Percentiles rank a stretch among this genome's conserved stretches.
phyloP scores from a whole-genome alignment of 805 yeast genomes.

The Saccharomycopsis javanensis region DNA sequence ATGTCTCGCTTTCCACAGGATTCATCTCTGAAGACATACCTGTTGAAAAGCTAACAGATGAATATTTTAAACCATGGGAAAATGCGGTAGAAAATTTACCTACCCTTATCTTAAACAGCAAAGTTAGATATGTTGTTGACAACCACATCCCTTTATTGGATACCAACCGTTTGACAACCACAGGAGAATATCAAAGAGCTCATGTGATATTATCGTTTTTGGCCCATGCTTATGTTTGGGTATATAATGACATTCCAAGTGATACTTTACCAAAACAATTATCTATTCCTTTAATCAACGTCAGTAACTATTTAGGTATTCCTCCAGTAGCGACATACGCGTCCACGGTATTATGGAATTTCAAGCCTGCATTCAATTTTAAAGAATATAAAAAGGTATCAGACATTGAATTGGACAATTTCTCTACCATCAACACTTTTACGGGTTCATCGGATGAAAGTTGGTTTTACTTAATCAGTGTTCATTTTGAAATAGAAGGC shows the following conservation, averaged over 20 bases:
- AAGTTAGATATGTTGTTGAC: slow-evolving; percentile 57
- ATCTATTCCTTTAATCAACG: slow-evolving; percentile 59
- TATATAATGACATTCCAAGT: slow-evolving; percentile 45
- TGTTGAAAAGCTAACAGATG: slow-evolving; percentile 44
- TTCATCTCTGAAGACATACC: slow-evolving; percentile 71
- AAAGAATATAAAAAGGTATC: slow-evolving; percentile 24
- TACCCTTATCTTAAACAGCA: slow-evolving; percentile 55
- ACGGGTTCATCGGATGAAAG: slow-evolving; percentile 88
- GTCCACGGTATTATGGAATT: slow-evolving; percentile 83
- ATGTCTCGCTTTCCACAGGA: slow-evolving; percentile 61
- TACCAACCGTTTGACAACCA: slow-evolving; percentile 32
- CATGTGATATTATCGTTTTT: slow-evolving; percentile 70
- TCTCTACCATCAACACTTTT: slow-evolving; percentile 73
- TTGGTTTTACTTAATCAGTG: slow-evolving; percentile 89
- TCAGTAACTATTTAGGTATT: slow-evolving; percentile 50
- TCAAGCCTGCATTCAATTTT: slow-evolving; percentile 46
- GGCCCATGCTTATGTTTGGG: slow-evolving; percentile 89
- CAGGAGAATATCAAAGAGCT: slow-evolving; percentile 63
- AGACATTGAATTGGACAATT: slow-evolving; percentile 49
- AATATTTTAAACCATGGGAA: slow-evolving; percentile 75
- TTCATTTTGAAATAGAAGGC: slow-evolving; percentile 76
- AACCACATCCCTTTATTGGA: slow-evolving; percentile 44
- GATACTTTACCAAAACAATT: slow-evolving; percentile 57
- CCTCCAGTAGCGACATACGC: slow-evolving; percentile 90
- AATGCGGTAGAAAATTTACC: slow-evolving; percentile 55